phyloP scores from a whole-genome alignment of 768 basidiomycete genomes.

The Tephrocybe rancida region DNA sequence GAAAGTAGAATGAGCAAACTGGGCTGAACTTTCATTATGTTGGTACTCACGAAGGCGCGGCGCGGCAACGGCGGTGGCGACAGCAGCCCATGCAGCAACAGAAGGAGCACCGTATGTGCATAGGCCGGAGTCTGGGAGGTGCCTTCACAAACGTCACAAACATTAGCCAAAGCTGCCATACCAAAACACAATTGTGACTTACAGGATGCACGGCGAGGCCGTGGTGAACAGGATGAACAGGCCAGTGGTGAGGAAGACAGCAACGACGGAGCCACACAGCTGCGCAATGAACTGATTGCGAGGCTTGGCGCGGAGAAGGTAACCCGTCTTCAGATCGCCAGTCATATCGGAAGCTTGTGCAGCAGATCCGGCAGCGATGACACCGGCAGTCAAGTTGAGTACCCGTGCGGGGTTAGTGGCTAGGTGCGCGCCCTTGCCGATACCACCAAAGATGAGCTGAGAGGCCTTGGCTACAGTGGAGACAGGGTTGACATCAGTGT shows the following conservation, averaged over 20 bases:
- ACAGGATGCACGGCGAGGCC: constrained; percentile 63
- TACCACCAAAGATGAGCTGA: constrained; percentile 67
- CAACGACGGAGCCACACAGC: constrained; percentile 57
- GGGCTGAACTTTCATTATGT: background rate
- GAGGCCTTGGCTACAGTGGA: constrained; percentile 63
- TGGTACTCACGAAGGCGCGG: constrained; percentile 44
- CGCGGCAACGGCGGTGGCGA: constrained; percentile 51
- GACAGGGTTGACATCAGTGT: constrained; percentile 65
- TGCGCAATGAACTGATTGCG: constrained; percentile 65
- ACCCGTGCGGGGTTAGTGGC: constrained; percentile 36
- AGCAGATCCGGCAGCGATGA: constrained; percentile 56
- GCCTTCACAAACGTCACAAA: constrained; percentile 20
- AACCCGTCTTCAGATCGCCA: constrained; percentile 70
- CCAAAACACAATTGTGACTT: constrained; percentile 14
- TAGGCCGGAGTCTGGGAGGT: constrained; percentile 25
- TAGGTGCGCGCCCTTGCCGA: constrained; percentile 49
- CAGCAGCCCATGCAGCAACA: constrained; percentile 58
- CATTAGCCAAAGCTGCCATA: background rate
- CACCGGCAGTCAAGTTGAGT: constrained; percentile 54
- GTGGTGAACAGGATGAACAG: constrained; percentile 65
- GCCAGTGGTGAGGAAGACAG: constrained; percentile 60
- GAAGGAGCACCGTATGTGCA: constrained; percentile 62
- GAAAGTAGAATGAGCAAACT: background rate
- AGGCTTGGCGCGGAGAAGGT: constrained; percentile 66
- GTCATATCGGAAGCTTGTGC: constrained; percentile 67